Conservation (phyloP, 805 yeast genomes). For the Clavispora vitiphila region DNA sequence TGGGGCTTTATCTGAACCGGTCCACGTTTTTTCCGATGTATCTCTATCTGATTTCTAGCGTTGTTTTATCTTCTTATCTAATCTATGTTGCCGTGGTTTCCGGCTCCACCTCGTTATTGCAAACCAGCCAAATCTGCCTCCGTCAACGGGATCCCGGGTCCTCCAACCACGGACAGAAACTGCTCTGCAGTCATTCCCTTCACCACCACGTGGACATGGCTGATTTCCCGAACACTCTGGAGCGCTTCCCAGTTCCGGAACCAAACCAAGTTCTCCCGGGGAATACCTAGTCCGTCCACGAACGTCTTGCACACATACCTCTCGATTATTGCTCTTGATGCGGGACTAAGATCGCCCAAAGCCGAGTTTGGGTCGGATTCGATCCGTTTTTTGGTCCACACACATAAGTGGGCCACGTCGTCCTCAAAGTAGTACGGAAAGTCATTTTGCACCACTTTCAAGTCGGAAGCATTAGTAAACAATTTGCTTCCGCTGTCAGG, state of each 20-base stretch:
- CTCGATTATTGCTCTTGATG: slow-evolving; percentile 39
- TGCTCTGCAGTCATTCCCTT: slow-evolving; percentile 31
- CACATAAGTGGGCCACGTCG: slow-evolving; percentile 51
- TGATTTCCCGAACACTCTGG: slow-evolving; percentile 62
- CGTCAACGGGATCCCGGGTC: slow-evolving; percentile 6
- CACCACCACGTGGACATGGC: slow-evolving; percentile 66
- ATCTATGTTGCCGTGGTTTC: neutral
- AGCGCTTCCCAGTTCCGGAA: slow-evolving; percentile 67
- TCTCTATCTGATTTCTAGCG: too few relatives aligned
- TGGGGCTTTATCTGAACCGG: too few relatives aligned
- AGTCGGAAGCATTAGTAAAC: slow-evolving; percentile 38
- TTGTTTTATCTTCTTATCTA: too few relatives aligned
- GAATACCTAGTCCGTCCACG: slow-evolving; percentile 36
- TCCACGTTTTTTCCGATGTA: too few relatives aligned
- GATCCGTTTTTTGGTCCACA: slow-evolving; percentile 62
- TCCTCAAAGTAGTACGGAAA: slow-evolving; percentile 62
- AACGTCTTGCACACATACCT: slow-evolving; percentile 46
- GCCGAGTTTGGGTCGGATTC: slow-evolving; percentile 45
- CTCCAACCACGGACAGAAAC: slow-evolving; percentile 5
- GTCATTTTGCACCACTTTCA: slow-evolving; percentile 48
- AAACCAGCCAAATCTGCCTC: neutral
- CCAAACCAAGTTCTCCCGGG: slow-evolving; percentile 48
- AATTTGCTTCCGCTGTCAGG: slow-evolving; percentile 33
- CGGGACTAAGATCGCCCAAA: slow-evolving; percentile 47
- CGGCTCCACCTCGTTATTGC: neutral